These are phyloP conservation scores for Rasamsonia emersonii DNA, from an alignment of 2,329 filamentous ascomycete genomes.

Conservation along the genomic window DNA sequence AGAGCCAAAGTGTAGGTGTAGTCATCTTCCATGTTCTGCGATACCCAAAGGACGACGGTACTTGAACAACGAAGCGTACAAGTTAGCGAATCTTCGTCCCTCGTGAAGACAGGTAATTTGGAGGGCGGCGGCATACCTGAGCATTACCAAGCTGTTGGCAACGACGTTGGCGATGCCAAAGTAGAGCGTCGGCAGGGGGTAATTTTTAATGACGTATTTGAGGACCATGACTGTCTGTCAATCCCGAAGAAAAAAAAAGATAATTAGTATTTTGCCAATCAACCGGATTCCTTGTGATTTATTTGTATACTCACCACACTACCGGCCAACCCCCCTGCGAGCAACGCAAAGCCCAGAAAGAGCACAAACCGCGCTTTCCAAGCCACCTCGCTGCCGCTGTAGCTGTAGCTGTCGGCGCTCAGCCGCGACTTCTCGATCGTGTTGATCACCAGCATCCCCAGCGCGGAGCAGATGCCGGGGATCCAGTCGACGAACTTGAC, in stretches of 20 bases:
- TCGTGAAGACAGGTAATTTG: too few relatives aligned
- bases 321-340: slow-evolving; percentile 60
- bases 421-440: slow-evolving; percentile 60
- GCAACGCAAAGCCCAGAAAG: slow-evolving; percentile 60
- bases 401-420: slow-evolving; percentile 56
- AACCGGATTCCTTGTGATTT: too few relatives aligned
- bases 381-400: slow-evolving; percentile 57
- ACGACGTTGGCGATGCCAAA: slow-evolving; percentile 60
- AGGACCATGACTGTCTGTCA: slow-evolving; percentile 54
- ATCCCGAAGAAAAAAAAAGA: slow-evolving; percentile 7
- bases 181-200: slow-evolving; percentile 54
- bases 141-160: slow-evolving; percentile 57
- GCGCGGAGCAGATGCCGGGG: slow-evolving; percentile 58
- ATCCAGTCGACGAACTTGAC: slow-evolving; percentile 67
- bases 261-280: too few relatives aligned
- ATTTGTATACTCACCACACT: slow-evolving; percentile 48
- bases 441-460: slow-evolving; percentile 66
- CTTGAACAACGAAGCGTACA: slow-evolving; percentile 34
- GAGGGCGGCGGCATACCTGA: slow-evolving; percentile 45
- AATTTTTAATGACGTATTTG: slow-evolving; percentile 56
- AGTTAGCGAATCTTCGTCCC: slow-evolving; percentile 18
- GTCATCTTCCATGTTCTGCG: slow-evolving; percentile 65
- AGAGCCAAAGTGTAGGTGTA: slow-evolving; percentile 62
- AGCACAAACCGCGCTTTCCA: slow-evolving; percentile 62
- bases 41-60: slow-evolving; percentile 58